Base-by-base conservation (phyloP, 1,284 basidiomycete genomes). In the Tilletia horrida region DNA sequence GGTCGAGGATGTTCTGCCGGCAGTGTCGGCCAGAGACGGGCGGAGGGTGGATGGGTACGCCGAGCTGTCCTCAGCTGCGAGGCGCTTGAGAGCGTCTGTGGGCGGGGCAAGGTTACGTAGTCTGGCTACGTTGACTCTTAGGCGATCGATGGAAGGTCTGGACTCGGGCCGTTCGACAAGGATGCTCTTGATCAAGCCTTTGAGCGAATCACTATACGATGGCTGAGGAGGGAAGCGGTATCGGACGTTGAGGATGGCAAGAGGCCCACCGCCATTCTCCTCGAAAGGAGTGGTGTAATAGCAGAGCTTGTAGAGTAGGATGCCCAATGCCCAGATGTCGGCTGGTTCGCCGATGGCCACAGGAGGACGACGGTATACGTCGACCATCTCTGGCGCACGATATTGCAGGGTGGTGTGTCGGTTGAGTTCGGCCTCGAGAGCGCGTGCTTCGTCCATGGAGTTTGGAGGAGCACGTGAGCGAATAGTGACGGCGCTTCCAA, bases 281-380 rank as follows among this genome's bases (percentile, higher is more conserved):
- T 81, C 79, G 52, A 97, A 97, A 0, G 96, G 96, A 0, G 96
- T 99, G 0, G 95, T 99, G 83, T 99, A 98, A 83, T 97, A 99
- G 83, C 96, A 98, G 7, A 87, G 85, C 83, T 91, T 91, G 84
- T 91, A 91, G 11, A 91, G 84, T 18, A 91, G 82, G 23, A 90
- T 89, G 40, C 89, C 89, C 27, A 91, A 84, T 0, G 89, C 89
- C 89, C 89, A 91, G 1, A 91, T 87, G 76, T 90, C 89, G 65
- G 92, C 91, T 84, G 93, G 94, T 82, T 94, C 91, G 77, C 94
- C 91, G 59, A 94, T 87, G 1, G 90, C 89, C 68, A 90, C 86
- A 18, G 55, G 55, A 25, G 55, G 55, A 67, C 91, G 86, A 64
- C 90, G 86, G 82, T 90, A 90, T 0, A 90, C 88, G 81, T 99